Evolutionary conservation across 1,284 basidiomycete species (phyloP), one percentile per base, ranked within the genome.

Genomic region (Ustilago cynodontis): DNA sequence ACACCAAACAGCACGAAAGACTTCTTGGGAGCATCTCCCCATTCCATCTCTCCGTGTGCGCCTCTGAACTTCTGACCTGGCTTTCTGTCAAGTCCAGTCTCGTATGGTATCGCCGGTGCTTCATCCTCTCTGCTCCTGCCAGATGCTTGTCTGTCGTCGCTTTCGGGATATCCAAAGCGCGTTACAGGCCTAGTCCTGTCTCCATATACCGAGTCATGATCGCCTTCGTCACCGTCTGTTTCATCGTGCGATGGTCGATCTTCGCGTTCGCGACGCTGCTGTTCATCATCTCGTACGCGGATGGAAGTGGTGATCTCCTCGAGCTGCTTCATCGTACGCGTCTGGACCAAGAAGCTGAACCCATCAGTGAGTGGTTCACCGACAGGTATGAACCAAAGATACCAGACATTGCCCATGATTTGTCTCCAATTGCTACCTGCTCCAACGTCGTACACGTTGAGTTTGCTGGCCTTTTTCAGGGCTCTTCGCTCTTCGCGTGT

Each of bases 371-470:
- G 56, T 29, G 80, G 80, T 14, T 77, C 63, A 26, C 80, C 82
- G 22, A 80, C 29, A 4, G 83, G 83, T 13, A 83, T 35, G 45
- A 73, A 71, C 80, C 83, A 85, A 16, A 73, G 52, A 41, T 47
- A 67, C 71, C 70, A 73, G 13, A 47, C 29, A 13, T 68, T 57
- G 11, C 83, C 83, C 71, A 85, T 82, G 24, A 82, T 51, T 31
- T 71, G 70, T 13, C 58, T 37, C 81, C 78, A 82, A 45, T 85
- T 85, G 20, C 49, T 54, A 10, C 20, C 22, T 1, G 56, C 31
- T 4, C 82, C 82, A 2, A 84, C 66, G 47, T 85, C 77, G 72
- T 84, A 85, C 9, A 84, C 73, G 52, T 85, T 82, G 43, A 80
- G 66, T 49, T 78, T 77, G 67, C 68, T 70, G 2, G 81, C 81